A percentile compares a stretch with the other conserved stretches of the same genome.
Conservation (phyloP, 2,329 filamentous ascomycete genomes). For the Aureobasidium pullulans region DNA sequence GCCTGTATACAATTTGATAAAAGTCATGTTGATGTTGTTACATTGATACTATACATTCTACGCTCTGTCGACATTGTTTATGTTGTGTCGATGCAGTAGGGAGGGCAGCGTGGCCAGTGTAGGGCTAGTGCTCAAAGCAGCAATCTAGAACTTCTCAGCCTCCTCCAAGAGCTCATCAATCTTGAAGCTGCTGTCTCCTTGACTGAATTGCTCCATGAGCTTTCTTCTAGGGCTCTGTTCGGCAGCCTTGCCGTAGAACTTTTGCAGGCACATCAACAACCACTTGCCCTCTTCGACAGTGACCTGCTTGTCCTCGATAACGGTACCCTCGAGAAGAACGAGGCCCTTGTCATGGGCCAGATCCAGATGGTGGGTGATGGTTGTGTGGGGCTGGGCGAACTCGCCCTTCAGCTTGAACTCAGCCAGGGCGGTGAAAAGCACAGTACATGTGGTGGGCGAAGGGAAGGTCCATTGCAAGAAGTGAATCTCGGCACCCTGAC, state of each 20-base stretch:
- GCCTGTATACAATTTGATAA: not conserved
- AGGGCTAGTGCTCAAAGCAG: not conserved
- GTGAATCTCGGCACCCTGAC: conserved; percentile 78
- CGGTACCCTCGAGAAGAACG: conserved; percentile 77
- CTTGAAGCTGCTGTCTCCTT: conserved; percentile 70
- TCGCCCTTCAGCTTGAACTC: conserved; percentile 89
- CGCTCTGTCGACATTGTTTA: not conserved
- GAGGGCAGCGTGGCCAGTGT: not conserved
- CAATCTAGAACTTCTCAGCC: conserved; percentile 62
- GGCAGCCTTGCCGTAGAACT: conserved; percentile 71
- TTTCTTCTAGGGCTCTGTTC: conserved; percentile 52
- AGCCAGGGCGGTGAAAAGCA: conserved; percentile 89
- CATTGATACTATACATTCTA: conserved; percentile 5
- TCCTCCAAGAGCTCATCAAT: conserved; percentile 83
- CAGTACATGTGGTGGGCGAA: conserved; percentile 46
- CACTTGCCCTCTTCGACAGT: conserved; percentile 76
- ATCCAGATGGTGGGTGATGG: conserved; percentile 84
- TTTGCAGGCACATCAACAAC: conserved; percentile 86
- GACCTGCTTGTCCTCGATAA: conserved; percentile 69
- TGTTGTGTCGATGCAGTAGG: not conserved
- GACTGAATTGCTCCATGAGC: conserved; percentile 74
- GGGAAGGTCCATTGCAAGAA: conserved; percentile 97
- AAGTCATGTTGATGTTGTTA: not conserved
- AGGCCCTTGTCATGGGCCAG: conserved; percentile 65
- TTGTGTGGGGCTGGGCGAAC: conserved; percentile 87